Evolutionary conservation across 2,329 filamentous ascomycete species (phyloP), one percentile per base, ranked within the genome.

Genomic region (Seiridium cupressi): DNA sequence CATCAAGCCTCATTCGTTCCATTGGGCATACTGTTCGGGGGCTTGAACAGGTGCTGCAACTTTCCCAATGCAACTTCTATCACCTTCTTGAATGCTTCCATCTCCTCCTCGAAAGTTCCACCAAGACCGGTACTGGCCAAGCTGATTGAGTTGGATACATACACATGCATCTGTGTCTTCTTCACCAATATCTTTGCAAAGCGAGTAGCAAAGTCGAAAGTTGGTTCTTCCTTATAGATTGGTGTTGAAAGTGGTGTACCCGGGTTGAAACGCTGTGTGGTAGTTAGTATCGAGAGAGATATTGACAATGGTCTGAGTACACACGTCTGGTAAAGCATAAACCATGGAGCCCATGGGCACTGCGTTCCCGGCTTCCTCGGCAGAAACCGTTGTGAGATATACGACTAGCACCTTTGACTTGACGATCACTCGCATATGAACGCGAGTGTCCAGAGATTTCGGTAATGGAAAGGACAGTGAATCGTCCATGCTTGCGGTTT

Each of bases 251-350:
- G 76, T 64, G 91, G 83, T 73, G 91, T 83, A 65, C 75, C 74
- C 64, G 84, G 74, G 62, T 84, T 79, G 69, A 81, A 80, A 72
- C 74, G 78, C 82, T 85, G 58, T 11, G 7, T 5, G 13, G 0
- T 34, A 4, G 10, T 36, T 35, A 48, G 46, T 46, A 46, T n/a
- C 40, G 31, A 26, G n/a, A 38, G 36, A 4, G 11, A 49, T 40
- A 34, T 8, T n/a, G 10, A 57, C 5, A 3, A 18, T 13, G 51
- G 47, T 47, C 26, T 26, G 58, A 34, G 34, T 11, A 73, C 78
- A 68, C 79, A 97, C 95, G 77, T 97, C 90, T 13, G 95, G 94
- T 73, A 99, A 85, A 3, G 93, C 91, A 72, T 97, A 98, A 51
- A 98, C 91, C 71, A 98, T 94, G 55, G 92, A 97, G 3, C 95